Conservation (phyloP, 2,329 filamentous ascomycete genomes). For the Pseudogymnoascus verrucosus region DNA sequence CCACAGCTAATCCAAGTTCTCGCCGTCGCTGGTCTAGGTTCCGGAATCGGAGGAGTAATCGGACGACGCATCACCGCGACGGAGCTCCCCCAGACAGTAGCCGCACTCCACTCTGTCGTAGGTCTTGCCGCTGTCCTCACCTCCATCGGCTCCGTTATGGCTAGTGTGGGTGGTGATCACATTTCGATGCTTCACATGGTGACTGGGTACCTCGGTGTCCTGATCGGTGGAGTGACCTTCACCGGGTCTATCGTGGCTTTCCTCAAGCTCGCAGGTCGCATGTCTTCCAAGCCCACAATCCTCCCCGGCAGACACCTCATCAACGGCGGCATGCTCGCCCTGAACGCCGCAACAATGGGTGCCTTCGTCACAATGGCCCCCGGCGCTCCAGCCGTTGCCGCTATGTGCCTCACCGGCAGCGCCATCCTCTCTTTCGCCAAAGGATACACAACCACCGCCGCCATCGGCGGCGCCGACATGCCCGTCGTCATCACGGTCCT, state of each 20-base stretch:
- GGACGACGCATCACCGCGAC: constrained; percentile 83
- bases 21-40: constrained; percentile 63
- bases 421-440: constrained; percentile 74
- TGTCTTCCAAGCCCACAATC: constrained; percentile 68
- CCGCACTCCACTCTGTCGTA: constrained; percentile 82
- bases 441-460: constrained; percentile 79
- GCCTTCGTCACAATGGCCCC: constrained; percentile 76
- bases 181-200: constrained; percentile 75
- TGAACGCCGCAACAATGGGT: constrained; percentile 76
- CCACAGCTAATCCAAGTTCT: constrained; percentile 75
- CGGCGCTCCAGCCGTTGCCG: constrained; percentile 69
- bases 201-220: constrained; percentile 75
- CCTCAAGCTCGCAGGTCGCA: constrained; percentile 73
- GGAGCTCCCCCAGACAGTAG: constrained; percentile 81
- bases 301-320: constrained; percentile 68
- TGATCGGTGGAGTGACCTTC: constrained; percentile 84
- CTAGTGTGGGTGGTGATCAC: constrained; percentile 49
- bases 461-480: constrained; percentile 92
- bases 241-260: constrained; percentile 87
- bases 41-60: constrained; percentile 54
- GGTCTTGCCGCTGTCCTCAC: constrained; percentile 83
- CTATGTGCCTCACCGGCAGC: constrained; percentile 68
- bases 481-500: constrained; percentile 84
- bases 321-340: constrained; percentile 65
- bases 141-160: constrained; percentile 79